Evolutionary conservation across 208 protist genomes (phyloP), one percentile per base, ranked within the genome.

Genomic region (Trypanosoma melophagium): DNA sequence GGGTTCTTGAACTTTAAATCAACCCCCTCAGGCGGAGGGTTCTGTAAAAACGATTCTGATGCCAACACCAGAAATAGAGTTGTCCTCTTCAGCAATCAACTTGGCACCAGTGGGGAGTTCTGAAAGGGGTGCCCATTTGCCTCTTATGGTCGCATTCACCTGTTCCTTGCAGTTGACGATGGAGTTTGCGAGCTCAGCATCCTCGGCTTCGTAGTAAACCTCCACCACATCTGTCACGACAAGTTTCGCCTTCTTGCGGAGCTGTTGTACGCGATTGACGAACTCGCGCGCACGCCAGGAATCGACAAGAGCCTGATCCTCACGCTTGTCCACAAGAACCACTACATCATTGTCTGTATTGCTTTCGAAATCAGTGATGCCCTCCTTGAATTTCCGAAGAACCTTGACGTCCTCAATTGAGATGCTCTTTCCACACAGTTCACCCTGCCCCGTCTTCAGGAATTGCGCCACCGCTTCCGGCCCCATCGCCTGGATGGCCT

Each of bases 191-290:
- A 95, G 77, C 22, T 92, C 90, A 3, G 80, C 76, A 21, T 94
- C 89, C 55, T 93, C 87, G 35, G 74, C 65, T 53, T 83, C 71
- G 60, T 87, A 96, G 84, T 89, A 95, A 12, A 97, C 76, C 24
- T 85, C 69, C 7, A 96, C 69, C 22, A 69, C 21, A 68, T 97
- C 90, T 5, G 84, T 85, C 14, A 93, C 66, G 51, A 66, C 19
- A 22, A 98, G 82, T 38, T 81, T 81, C 3, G 92, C 94, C 87
- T 97, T 93, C 83, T 99, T 99, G 74, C 98, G 92, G 35, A 99
- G 79, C 83, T 98, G 91, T 87, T 99, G 98, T 13, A 99, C 87
- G 19, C 91, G 92, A 63, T 94, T 97, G 17, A 98, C 83, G 42
- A 99, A 85, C 79, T 98, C 94, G 24, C 98, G 87, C 12, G 96